phyloP scores from a whole-genome alignment of 495 filamentous ascomycete genomes.

The Antarctomyces pellizariae region DNA sequence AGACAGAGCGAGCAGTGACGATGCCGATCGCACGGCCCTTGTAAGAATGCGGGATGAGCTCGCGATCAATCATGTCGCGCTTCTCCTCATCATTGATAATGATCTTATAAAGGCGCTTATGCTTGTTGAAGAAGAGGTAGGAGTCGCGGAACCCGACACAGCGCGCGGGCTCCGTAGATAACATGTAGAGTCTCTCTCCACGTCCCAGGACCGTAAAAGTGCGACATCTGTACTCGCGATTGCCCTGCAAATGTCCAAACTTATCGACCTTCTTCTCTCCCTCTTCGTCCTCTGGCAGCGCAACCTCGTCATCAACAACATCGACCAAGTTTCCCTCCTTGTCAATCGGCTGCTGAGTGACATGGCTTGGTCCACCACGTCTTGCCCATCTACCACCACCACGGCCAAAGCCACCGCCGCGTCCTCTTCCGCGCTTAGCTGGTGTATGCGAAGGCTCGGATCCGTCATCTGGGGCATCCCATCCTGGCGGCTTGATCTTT shows the following conservation, averaged over 20 bases:
- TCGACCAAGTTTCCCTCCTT: conserved; percentile 87
- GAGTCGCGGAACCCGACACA: conserved; percentile 94
- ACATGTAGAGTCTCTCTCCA: conserved; percentile 81
- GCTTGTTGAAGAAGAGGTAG: conserved; percentile 94
- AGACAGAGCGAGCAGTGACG: conserved; percentile 88
- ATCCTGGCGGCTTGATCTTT: conserved; percentile 58
- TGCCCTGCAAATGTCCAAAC: conserved; percentile 53
- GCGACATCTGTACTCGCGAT: conserved; percentile 78
- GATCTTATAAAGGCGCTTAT: conserved; percentile 70
- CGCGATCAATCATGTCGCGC: conserved; percentile 67
- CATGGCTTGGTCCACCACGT: conserved; percentile 51
- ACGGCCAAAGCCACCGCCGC: conserved; percentile 40
- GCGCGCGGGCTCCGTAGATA: conserved; percentile 87
- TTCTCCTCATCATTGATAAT: conserved; percentile 79
- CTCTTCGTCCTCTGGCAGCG: conserved; percentile 62
- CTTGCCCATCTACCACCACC: conserved; percentile 48
- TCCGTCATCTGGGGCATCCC: conserved; percentile 36
- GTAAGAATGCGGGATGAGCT: conserved; percentile 91
- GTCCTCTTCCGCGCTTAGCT: conserved; percentile 36
- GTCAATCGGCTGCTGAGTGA: conserved; percentile 66
- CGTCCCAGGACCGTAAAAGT: conserved; percentile 74
- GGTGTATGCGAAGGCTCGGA: conserved; percentile 32
- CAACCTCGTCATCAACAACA: conserved; percentile 79
- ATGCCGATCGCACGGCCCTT: conserved; percentile 95
- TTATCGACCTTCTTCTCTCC: conserved; percentile 89